phyloP scores from a whole-genome alignment of 768 basidiomycete genomes.

The Porpolomopsis calyptriformis region DNA sequence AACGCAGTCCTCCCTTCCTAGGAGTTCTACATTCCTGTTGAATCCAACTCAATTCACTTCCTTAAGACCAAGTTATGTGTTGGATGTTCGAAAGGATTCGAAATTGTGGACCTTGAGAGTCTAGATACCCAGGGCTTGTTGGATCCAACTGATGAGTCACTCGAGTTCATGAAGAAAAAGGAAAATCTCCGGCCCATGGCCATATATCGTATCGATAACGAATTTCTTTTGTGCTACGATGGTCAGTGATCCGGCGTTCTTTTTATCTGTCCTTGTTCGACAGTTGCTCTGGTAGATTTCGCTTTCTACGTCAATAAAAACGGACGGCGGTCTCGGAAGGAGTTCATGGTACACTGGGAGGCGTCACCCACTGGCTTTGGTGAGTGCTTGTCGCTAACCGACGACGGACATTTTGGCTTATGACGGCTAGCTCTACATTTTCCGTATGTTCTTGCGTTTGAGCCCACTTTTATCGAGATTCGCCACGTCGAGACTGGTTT shows the following conservation, averaged over 20 bases:
- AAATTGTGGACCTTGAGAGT: constrained; percentile 95
- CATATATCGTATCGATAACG: constrained; percentile 92
- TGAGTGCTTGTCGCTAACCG: constrained; percentile 28
- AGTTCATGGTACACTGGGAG: constrained; percentile 97
- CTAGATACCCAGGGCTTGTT: constrained; percentile 93
- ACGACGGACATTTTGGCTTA: constrained; percentile 3
- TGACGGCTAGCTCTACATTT: constrained; percentile 72
- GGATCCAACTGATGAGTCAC: constrained; percentile 81
- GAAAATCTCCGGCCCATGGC: constrained; percentile 90
- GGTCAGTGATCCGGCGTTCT: constrained; percentile 40
- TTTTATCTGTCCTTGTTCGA: constrained; percentile 5
- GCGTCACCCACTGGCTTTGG: constrained; percentile 90
- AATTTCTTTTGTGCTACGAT: constrained; percentile 96
- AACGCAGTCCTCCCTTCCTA: constrained; percentile 20
- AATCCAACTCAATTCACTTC: constrained; percentile 94
- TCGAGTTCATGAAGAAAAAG: constrained; percentile 87
- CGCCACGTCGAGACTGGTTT: constrained; percentile 88
- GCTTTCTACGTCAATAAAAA: constrained; percentile 98
- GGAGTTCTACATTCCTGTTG: constrained; percentile 99
- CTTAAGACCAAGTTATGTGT: constrained; percentile 96
- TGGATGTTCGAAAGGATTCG: constrained; percentile 94
- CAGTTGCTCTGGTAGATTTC: constrained; percentile 57
- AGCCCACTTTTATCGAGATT: constrained; percentile 93
- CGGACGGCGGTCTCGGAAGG: constrained; percentile 79
- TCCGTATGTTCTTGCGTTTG: constrained; percentile 94